Base-by-base conservation (phyloP, 257 asterid genomes). In the Lantana camara region DNA sequence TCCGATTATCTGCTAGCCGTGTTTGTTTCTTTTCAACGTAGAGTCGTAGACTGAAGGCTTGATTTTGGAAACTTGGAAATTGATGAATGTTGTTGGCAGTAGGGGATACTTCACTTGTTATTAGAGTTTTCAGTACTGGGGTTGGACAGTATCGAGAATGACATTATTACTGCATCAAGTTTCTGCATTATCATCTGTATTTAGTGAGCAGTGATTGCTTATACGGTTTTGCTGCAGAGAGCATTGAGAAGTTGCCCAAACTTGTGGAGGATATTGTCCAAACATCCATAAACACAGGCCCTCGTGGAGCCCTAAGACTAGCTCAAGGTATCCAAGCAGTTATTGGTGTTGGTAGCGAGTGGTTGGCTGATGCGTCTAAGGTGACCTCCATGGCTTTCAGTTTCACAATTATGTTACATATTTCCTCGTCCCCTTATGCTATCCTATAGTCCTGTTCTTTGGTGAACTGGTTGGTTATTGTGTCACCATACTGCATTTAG, bases 301-400 rank as follows among this genome's bases (percentile, higher is more conserved):
- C 97, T n/a, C 96, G 96, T 51, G 99, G 97, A 41, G 88, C 96
- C 51, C 76, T 88, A 20, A 77, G 99, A 83, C 79, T 94, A 57
- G 99, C 92, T 76, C 99, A 94, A 82, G 99, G 97, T 54, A 76
- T 94, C 65, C 97, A 94, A 79, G 99, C 99, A 64, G 88, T 94
- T 59, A 68, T 94, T 20, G 99, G 99, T 24, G 99, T 90, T 27
- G 97, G 97, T 63, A 75, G 87, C 47, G 99, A 94, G 89, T 94
- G 97, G 99, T 78, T 85, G 34, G 76, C 94, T 24, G 99, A 90
- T 77, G 81, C 83, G 48, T 90, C 97, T 4, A 94, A 81, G 99
- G 99, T 94, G 70, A 29, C 16, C 38, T 5, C 34, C 68, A 48
- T 27, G 44, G 41, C 15, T 7, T 35, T 65, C 32, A 32, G 51